These are phyloP conservation scores for Stachybotrys chartarum DNA, from an alignment of 2,329 filamentous ascomycete species.

Conservation along the genomic window DNA sequence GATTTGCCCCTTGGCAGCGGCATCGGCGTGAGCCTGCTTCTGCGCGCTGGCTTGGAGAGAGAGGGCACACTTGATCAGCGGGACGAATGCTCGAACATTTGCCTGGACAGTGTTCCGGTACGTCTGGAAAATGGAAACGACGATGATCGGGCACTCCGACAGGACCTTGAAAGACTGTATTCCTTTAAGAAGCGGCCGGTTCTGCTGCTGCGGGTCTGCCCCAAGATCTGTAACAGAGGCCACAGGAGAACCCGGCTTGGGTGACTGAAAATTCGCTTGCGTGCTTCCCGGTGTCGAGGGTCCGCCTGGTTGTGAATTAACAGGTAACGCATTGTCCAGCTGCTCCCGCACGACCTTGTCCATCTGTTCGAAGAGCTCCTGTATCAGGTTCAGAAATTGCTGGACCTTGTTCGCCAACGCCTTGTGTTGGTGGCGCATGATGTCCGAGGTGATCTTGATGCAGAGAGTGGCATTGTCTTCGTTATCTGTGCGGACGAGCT, in stretches of 20 bases:
- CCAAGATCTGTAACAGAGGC: constrained; percentile 75
- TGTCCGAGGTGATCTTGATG: constrained; percentile 96
- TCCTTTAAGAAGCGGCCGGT: constrained; percentile 73
- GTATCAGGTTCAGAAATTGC: constrained; percentile 81
- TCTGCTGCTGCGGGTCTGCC: constrained; percentile 74
- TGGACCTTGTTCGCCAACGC: constrained; percentile 74
- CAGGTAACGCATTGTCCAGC: constrained; percentile 65
- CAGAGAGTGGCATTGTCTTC: constrained; percentile 98
- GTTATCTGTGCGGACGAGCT: constrained; percentile 82
- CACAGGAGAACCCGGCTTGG: constrained; percentile 82
- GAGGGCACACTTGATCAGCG: constrained; percentile 85
- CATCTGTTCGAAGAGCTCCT: constrained; percentile 94
- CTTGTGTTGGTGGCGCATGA: constrained; percentile 88
- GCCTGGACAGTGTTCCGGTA: constrained; percentile 71
- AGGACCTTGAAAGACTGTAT: constrained; percentile 99
- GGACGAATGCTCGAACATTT: constrained; percentile 89
- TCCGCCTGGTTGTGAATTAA: constrained; percentile 43
- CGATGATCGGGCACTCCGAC: constrained; percentile 96
- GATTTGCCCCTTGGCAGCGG: constrained; percentile 68
- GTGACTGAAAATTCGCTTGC: constrained; percentile 73
- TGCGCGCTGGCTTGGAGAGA: constrained; percentile 87
- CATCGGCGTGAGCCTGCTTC: constrained; percentile 83
- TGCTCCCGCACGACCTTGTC: constrained; percentile 92
- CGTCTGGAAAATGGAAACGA: constrained; percentile 95
- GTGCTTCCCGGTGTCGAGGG: constrained; percentile 62